Percentiles rank a stretch among this genome's conserved stretches.
Conservation (phyloP, 2,329 filamentous ascomycete genomes). For the Penicillium sp. region DNA sequence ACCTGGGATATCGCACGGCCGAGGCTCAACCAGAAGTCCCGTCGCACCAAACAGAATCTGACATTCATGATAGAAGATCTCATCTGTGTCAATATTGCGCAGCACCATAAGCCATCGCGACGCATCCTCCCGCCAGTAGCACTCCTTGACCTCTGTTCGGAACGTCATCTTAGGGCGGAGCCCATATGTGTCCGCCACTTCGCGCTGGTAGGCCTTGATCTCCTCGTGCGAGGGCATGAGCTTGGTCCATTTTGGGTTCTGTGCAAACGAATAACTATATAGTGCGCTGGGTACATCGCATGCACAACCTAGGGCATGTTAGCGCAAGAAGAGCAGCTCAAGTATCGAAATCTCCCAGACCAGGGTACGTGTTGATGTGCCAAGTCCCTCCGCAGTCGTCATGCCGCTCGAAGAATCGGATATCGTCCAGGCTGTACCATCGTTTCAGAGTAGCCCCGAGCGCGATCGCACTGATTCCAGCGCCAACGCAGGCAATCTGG, state of each 20-base stretch:
- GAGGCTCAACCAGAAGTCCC: constrained; percentile 43
- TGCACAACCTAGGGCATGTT: constrained; percentile 45
- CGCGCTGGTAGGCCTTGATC: constrained; percentile 56
- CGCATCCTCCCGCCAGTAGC: constrained; percentile 56
- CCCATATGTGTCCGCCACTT: constrained; percentile 53
- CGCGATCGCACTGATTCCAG: constrained; percentile 64
- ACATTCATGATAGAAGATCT: constrained; percentile 45
- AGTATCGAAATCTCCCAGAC: constrained; percentile 12
- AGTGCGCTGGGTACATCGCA: constrained; percentile 59
- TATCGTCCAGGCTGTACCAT: constrained; percentile 61
- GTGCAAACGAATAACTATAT: constrained; percentile 61
- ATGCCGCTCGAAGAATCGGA: constrained; percentile 64
- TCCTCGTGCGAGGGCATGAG: constrained; percentile 55
- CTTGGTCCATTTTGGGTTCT: constrained; percentile 56
- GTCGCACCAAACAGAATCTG: constrained; percentile 57
- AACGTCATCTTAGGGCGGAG: constrained; percentile 37
- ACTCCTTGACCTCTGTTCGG: constrained; percentile 20
- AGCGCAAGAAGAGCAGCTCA: constrained; percentile 15
- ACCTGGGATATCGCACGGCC: constrained; percentile 33
- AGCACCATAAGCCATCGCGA: constrained; percentile 51
- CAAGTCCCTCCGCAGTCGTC: constrained; percentile 65
- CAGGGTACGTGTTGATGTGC: constrained; percentile 65
- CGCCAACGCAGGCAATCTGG: constrained; percentile 54
- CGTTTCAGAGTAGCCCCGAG: constrained; percentile 63
- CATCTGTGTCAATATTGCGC: constrained; percentile 29